Base-by-base conservation (phyloP, 176 grass and related monocot genomes). In the Aegilops longissima region DNA sequence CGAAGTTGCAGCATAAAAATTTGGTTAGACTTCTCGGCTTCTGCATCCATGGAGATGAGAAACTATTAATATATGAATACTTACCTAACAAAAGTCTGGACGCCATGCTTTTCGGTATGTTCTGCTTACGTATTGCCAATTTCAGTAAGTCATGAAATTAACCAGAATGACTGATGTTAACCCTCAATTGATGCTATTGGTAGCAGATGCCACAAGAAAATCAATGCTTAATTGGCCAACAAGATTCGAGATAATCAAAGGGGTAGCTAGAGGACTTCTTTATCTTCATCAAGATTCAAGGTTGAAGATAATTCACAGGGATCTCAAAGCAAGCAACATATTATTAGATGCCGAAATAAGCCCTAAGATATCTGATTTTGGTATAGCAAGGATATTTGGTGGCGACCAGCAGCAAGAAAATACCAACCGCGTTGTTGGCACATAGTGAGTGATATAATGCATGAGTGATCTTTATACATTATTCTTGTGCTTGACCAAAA, bases 201-300 rank as follows among this genome's bases (percentile, higher is more conserved):
- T 76, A 52, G 45, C 14, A 76, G 73, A 76, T 76, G 45, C 73
- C 45, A 34, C 14, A 21, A 61, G 51, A 62, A 62, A 83, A 73
- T 62, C 52, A 62, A 34, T 76, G 23, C 23, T 76, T 52, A 8
- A 27, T 52, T 76, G 88, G 91, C 51, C 70, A 64, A 87, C 31
- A 47, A 76, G 88, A 12, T 84, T 90, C 4, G 63, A 90, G 9
- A 90, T 93, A 80, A 87, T 90, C 59, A 33, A 80, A 31, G 88
- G 88, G 3, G 62, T 90, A 61, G 88, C 88, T 66, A 80, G 88
- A 66, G 88, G 88, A 54, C 63, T 93, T 70, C 12, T 90, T 63
- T 93, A 93, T 66, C 80, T 93, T 23, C 88, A 93, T 72, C 91
- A 87, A 80, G 91, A 93, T 72, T 90, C 91, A 80, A 61, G 79